A percentile compares a stretch with the other conserved stretches of the same genome.
Evolutionary conservation across 768 basidiomycete species (phyloP).

Genomic region (Naganishia vishniacii): DNA sequence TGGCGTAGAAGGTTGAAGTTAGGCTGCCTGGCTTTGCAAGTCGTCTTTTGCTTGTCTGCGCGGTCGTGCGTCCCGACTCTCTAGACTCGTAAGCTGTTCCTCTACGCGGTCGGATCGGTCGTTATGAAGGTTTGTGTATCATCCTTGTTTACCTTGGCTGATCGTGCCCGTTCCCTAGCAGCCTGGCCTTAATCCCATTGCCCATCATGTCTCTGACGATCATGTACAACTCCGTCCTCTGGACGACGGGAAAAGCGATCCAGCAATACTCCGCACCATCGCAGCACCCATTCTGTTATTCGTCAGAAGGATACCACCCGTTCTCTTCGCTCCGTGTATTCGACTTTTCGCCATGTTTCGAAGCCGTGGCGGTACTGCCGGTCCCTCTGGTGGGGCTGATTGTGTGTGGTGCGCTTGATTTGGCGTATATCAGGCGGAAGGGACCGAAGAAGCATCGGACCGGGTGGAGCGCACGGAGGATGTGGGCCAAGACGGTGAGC

Average conservation of each 20-base stretch:
- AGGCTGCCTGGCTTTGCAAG: too few relatives aligned
- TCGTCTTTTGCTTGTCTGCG: too few relatives aligned
- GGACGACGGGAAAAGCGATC: slow-evolving; percentile 6
- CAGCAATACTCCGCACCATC: not conserved
- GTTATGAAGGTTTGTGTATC: too few relatives aligned
- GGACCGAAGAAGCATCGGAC: slow-evolving; percentile 49
- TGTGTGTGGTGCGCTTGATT: slow-evolving; percentile 50
- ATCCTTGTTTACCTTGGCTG: too few relatives aligned
- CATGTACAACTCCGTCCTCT: slow-evolving; percentile 4
- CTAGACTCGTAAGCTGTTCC: too few relatives aligned
- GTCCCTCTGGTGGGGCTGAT: slow-evolving; percentile 54
- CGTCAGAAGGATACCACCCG: slow-evolving; percentile 61
- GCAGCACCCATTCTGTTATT: slow-evolving; percentile 15
- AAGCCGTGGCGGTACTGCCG: slow-evolving; percentile 65
- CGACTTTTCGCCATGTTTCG: slow-evolving; percentile 75
- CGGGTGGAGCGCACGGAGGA: slow-evolving; percentile 54
- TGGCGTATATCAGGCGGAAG: slow-evolving; percentile 31
- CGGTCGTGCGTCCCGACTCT: too few relatives aligned
- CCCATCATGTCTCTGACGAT: slow-evolving; percentile 2
- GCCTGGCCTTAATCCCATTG: too few relatives aligned
- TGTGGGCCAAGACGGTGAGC: slow-evolving; percentile 66
- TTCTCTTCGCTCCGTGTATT: slow-evolving; percentile 61
- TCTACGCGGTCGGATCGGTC: too few relatives aligned
- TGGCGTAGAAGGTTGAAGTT: too few relatives aligned
- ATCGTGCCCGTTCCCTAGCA: too few relatives aligned